Base-by-base conservation (phyloP, 1,139 yeast species). In the Protomyces arabidopsidicola region DNA sequence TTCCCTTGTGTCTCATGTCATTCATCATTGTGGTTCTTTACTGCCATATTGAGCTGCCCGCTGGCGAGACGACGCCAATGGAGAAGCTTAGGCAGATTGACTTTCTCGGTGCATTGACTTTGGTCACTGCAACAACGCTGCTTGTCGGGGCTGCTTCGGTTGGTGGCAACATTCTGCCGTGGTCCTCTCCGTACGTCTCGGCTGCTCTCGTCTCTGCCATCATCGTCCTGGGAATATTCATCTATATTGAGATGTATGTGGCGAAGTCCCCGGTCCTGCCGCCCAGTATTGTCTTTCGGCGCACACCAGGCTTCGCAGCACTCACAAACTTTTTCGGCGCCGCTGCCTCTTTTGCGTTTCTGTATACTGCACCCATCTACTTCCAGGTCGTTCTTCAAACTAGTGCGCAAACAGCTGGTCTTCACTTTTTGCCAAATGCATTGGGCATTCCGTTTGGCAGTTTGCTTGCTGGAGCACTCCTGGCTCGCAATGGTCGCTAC, bases 101-200 rank as follows among this genome's bases (percentile, higher is more conserved):
- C 73, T 83, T 89, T 75, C 74, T 78, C 55, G 97, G 97, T 1
- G 83, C 93, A 0, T 72, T 80, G 22, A 76, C 84, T 31, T 76
- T 88, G 71, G 86, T 88, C 54, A 66, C 77, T 14, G 76, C 87
- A 8, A 77, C 88, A 68, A 68, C 80, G 35, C 71, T 80, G 38
- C 75, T 82, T 68, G 79, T 89, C 76, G 75, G 85, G 27, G 89
- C 90, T 4, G 84, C 90, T 6, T 83, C 90, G 0, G 76, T 86
- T 63, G 90, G 87, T 2, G 91, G 93, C 5, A 79, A 66, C 63
- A 81, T 50, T 72, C 85, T 68, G 76, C 82, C 53, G 62, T 78
- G 73, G 78, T 63, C 68, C 3, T 72, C 76, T 20, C 73, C 71
- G 3, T 63, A 69, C 1, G 82, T 84, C 63, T 67, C 77, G 42